Base-by-base conservation (phyloP, 2,329 filamentous ascomycete species). In the Amauroascus verrucosus region DNA sequence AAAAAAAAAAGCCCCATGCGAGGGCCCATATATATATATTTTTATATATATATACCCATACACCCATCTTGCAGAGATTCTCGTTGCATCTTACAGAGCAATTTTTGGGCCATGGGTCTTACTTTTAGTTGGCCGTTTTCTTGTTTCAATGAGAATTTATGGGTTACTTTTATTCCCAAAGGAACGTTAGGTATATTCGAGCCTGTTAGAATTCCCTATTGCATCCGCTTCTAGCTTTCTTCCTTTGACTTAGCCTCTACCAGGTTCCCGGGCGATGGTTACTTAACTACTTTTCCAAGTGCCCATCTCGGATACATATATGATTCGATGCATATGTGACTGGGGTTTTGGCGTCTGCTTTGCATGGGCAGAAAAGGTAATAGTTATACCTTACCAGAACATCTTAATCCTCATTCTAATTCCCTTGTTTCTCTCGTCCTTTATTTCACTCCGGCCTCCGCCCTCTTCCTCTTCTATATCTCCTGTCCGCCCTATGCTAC, bases 251-350 rank as follows among this genome's bases (percentile, higher is more conserved):
- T 18, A 46, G 37, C 41, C 22, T 32, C 20, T 52, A 52, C 50
- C 50, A 46, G 32, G 14, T 40, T 45, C 32, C n/a, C 43, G 50
- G 50, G 11, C 28, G 40, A 46, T 30, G 40, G 41, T 37, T 37
- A 28, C 18, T 44, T 1, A 43, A 30, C 28, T 35, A 24, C 30
- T 20, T 30, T 32, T 51, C 24, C 32, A n/a, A 26, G 38, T 45
- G 38, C n/a, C 37, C 20, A 45, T 46, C 41, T 46, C 28, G 41
- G 50, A 46, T 26, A 43, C 28, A 33, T 30, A n/a, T 43, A 30
- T 52, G 41, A 35, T 43, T 50, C 37, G 48, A 50, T 16, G 41
- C 43, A 52, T 46, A 45, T 46, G 40, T 41, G 50, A 46, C 50
- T 43, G 48, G 48, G 48, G 28, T 41, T n/a, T 22, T 35, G 48